These are phyloP conservation scores for Zoysia japonica DNA, from an alignment of 176 grass and related monocot species.

Conservation along the genomic window DNA sequence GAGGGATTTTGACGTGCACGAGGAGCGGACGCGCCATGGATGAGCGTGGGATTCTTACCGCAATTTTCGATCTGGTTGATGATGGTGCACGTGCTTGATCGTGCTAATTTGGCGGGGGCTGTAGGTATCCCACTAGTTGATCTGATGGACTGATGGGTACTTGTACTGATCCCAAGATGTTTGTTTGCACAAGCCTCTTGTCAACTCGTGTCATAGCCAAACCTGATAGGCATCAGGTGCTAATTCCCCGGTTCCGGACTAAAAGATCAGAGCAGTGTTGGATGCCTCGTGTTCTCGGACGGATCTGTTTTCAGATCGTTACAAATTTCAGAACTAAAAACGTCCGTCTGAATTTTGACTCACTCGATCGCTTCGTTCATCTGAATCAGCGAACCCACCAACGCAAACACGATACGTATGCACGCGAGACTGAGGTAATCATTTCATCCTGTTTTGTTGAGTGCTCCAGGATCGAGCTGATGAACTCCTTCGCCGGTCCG, in stretches of 20 bases:
- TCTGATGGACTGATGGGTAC: background rate
- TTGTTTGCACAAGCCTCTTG: background rate
- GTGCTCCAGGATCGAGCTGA: background rate
- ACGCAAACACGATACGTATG: background rate
- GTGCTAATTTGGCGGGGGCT: background rate
- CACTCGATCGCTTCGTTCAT: background rate
- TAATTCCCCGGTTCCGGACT: too few species aligned
- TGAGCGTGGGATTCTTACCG: background rate
- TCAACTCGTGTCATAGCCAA: background rate
- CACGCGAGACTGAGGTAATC: background rate
- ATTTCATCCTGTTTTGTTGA: background rate
- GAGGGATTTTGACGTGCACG: background rate
- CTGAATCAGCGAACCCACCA: background rate
- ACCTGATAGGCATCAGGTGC: background rate
- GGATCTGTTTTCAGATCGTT: background rate
- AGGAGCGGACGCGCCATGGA: background rate
- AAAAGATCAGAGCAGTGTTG: too few species aligned
- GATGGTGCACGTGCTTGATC: background rate
- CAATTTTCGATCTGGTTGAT: background rate
- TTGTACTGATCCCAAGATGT: background rate
- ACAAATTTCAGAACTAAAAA: background rate
- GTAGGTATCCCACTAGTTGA: background rate
- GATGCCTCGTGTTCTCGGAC: background rate
- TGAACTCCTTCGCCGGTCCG: background rate
- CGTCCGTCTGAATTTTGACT: background rate